phyloP scores from a whole-genome alignment of 306 rosid species.

The Pueraria montana region DNA sequence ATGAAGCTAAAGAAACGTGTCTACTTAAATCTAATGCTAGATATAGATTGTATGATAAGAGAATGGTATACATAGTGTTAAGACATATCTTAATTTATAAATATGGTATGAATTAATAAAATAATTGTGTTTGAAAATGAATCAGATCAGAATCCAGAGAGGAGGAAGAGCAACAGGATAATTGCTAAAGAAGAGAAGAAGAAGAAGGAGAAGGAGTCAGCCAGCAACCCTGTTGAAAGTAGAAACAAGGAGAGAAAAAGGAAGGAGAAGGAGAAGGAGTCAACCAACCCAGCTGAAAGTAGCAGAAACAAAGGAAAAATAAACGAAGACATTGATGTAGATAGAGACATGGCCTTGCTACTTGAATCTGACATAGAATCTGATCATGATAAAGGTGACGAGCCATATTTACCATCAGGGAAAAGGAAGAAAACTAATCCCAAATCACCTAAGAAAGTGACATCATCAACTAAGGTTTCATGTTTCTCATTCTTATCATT shows the following conservation, averaged over 20 bases:
- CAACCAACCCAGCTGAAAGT: too few relatives aligned
- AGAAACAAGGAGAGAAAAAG: too few relatives aligned
- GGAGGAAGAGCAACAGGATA: background rate
- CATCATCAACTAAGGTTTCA: background rate
- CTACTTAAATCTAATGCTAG: background rate
- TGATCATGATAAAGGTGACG: background rate
- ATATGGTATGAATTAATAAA: background rate
- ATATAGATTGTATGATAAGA: background rate
- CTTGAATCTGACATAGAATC: background rate
- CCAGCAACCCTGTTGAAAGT: too few relatives aligned
- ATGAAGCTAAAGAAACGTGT: too few relatives aligned
- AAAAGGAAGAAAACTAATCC: background rate
- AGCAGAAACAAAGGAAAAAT: too few relatives aligned
- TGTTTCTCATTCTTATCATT: background rate
- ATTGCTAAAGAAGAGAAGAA: background rate
- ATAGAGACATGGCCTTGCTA: too few relatives aligned
- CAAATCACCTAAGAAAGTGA: too few relatives aligned
- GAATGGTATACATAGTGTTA: background rate
- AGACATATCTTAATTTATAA: background rate
- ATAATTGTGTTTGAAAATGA: background rate
- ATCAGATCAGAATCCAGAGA: background rate
- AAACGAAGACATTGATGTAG: too few relatives aligned
- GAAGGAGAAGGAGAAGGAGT: too few relatives aligned
- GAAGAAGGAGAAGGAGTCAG: too few relatives aligned
- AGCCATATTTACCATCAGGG: background rate